A percentile compares a stretch with the other conserved stretches of the same genome.
Conservation (phyloP, 176 grass and related monocot species). For the Oryza brachyantha region DNA sequence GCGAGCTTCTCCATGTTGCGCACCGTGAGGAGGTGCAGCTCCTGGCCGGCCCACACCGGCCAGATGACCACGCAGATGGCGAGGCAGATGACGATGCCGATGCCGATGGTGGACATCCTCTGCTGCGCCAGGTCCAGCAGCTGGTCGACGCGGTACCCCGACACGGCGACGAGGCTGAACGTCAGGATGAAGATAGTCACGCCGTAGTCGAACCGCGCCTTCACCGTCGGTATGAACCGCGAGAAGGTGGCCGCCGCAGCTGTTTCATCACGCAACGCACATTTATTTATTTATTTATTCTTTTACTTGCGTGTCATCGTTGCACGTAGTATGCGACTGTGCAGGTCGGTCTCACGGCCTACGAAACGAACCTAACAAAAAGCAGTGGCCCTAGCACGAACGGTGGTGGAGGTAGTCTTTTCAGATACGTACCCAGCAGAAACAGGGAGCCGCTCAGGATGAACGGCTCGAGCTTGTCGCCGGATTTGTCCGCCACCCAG, state of each 20-base stretch:
- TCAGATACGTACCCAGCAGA: constrained; percentile 52
- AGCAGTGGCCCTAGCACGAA: background rate
- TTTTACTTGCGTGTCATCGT: background rate
- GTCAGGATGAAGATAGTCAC: constrained; percentile 95
- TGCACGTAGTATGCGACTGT: background rate
- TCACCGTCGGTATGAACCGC: constrained; percentile 78
- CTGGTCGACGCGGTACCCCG: constrained; percentile 74
- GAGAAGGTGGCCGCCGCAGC: constrained; percentile 80
- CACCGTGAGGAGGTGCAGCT: constrained; percentile 65
- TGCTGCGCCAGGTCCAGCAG: constrained; percentile 53
- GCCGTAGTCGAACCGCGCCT: constrained; percentile 86
- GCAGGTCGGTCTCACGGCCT: background rate
- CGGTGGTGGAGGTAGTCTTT: background rate
- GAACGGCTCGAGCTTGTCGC: constrained; percentile 61
- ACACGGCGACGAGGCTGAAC: constrained; percentile 84
- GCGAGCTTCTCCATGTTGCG: constrained; percentile 91
- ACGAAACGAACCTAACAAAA: background rate
- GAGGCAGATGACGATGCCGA: constrained; percentile 73
- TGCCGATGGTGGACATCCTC: constrained; percentile 60
- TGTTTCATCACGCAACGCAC: constrained; percentile 27
- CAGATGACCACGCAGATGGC: constrained; percentile 50
- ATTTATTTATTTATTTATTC: too few relatives aligned
- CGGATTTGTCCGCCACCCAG: constrained; percentile 68
- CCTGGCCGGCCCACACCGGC: constrained; percentile 80
- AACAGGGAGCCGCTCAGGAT: constrained; percentile 67